Evolutionary conservation across 2,329 filamentous ascomycete species (phyloP), one percentile per base, ranked within the genome.

Genomic region (Fusarium sp.): DNA sequence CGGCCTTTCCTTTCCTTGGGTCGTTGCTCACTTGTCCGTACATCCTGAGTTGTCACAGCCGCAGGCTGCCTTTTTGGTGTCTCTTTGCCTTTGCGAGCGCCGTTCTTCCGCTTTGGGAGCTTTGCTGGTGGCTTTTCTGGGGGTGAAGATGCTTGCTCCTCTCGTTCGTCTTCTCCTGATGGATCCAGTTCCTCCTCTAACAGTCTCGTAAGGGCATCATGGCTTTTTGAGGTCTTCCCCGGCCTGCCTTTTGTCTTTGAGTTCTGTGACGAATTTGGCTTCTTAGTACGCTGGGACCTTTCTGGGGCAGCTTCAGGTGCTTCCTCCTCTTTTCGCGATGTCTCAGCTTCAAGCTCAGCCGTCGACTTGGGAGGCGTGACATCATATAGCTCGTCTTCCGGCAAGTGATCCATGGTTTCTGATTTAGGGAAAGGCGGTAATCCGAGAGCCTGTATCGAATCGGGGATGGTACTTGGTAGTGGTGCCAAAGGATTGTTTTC

Each of bases 341-440:
- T 47, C n/a, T 44, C 42, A 15, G 28, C 49, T n/a, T 38, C 52
- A 52, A 38, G 40, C n/a, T 59, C 60, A n/a, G 25, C 47, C 23
- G 28, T 59, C 23, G 53, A 47, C 28, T 50, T 60, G 44, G 74
- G 72, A 54, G 77, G 75, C 7, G 79, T 80, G 5, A 60, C 72
- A 54, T 80, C 75, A 40, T 80, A 80, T 9, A 81, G 44, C 30
- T 79, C 76, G 18, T 80, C 77, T 10, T 67, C 64, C 7, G 79
- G 77, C 6, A 79, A 66, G 59, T 80, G 79, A 10, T 60, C 25
- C n/a, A 59, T 42, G 9, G 35, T 23, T 10, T 56, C 58, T 21
- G 32, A 19, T n/a, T 54, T 50, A 16, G 38, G 33, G 3, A 62
- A 33, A 13, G 56, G 43, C 13, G 46, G 30, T 13, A 52, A 67